These are phyloP conservation scores for Pseudoscleropodium purum DNA, from an alignment of 225 moss, liverwort and hornwort genomes.

Conservation along the genomic window DNA sequence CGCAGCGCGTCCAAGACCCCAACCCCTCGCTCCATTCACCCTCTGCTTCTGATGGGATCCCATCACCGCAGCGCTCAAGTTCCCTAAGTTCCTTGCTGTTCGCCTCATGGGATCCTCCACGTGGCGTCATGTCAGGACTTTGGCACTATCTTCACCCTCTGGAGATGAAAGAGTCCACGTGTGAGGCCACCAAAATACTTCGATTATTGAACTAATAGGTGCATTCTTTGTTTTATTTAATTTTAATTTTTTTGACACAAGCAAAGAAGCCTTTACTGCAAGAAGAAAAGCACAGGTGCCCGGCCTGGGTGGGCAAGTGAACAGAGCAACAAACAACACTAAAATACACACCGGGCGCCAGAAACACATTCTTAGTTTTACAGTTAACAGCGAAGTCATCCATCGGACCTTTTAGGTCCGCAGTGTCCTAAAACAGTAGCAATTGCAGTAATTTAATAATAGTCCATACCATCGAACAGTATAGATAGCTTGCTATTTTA, in stretches of 20 bases:
- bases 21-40: neutral
- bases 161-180: neutral
- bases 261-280: too few relatives aligned
- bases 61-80: neutral
- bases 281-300: too few relatives aligned
- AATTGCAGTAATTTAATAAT: neutral
- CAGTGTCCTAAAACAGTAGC: neutral
- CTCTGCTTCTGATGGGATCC: neutral
- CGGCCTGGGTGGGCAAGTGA: too few relatives aligned
- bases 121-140: neutral
- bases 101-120: neutral
- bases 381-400: neutral
- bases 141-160: neutral
- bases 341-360: too few relatives aligned
- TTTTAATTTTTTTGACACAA: too few relatives aligned
- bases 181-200: neutral
- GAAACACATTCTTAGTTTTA: too few relatives aligned
- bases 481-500: too few relatives aligned
- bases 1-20: neutral
- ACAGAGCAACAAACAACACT: too few relatives aligned
- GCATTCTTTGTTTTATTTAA: neutral
- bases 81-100: neutral
- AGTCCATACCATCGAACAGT: neutral
- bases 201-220: neutral
- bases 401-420: too few relatives aligned